phyloP scores from a whole-genome alignment of 345 rosid genomes.

The Nasturtium officinale region DNA sequence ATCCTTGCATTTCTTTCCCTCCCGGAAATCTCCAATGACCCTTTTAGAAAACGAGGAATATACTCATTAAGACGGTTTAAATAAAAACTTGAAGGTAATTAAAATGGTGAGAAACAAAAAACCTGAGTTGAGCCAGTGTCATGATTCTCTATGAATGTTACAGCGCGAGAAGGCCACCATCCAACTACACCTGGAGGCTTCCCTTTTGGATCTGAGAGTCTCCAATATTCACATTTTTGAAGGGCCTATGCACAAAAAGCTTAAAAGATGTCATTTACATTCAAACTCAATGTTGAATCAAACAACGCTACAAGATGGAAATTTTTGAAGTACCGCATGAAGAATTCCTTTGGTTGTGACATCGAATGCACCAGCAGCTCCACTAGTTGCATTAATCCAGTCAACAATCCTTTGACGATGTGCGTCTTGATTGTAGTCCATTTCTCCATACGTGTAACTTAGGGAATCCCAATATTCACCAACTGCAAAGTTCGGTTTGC shows the following conservation, averaged over 20 bases:
- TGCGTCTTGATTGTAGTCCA: slow-evolving; percentile 95
- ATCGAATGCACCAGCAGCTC: slow-evolving; percentile 93
- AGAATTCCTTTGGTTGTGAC: slow-evolving; percentile 97
- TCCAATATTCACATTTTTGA: slow-evolving; percentile 90
- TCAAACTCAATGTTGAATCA: not conserved
- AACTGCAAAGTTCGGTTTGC: slow-evolving; percentile 80
- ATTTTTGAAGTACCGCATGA: slow-evolving; percentile 58
- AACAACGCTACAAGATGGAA: not conserved
- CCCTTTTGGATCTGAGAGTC: slow-evolving; percentile 84
- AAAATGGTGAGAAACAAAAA: slow-evolving; percentile 31
- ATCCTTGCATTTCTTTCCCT: slow-evolving; percentile 98
- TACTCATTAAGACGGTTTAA: not conserved
- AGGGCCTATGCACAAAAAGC: slow-evolving; percentile 51
- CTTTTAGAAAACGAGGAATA: slow-evolving; percentile 38
- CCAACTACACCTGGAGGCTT: slow-evolving; percentile 97
- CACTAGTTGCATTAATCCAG: slow-evolving; percentile 85
- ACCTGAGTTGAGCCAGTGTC: slow-evolving; percentile 99
- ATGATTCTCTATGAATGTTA: slow-evolving; percentile 94
- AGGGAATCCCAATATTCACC: slow-evolving; percentile 99
- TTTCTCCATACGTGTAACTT: slow-evolving; percentile 76
- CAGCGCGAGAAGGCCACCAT: slow-evolving; percentile 99
- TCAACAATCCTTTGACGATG: slow-evolving; percentile 93
- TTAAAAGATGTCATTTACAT: not conserved
- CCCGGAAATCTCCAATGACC: slow-evolving; percentile 98
- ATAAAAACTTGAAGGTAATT: not conserved